Conservation (phyloP, 2,329 filamentous ascomycete genomes). For the Pseudogymnoascus pannorum region DNA sequence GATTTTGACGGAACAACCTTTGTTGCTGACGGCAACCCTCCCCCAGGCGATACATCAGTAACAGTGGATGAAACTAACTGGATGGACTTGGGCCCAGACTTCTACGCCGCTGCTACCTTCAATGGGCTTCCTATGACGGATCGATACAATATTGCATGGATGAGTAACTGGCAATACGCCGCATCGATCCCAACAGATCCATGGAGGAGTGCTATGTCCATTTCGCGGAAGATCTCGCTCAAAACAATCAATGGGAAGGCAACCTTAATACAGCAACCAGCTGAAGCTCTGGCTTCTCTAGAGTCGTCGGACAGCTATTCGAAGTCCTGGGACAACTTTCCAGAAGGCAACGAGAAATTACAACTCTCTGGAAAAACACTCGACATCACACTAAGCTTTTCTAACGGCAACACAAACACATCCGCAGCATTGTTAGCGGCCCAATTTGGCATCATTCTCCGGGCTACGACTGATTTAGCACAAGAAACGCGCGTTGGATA, state of each 20-base stretch:
- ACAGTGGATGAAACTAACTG: slow-evolving; percentile 33
- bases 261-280: neutral
- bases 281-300: neutral
- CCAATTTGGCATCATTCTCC: slow-evolving; percentile 4
- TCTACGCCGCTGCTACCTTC: neutral
- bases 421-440: no score
- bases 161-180: no score
- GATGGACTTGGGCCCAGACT: slow-evolving; percentile 41
- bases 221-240: no score
- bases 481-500: slow-evolving; percentile 9
- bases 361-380: neutral
- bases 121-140: slow-evolving; percentile 32
- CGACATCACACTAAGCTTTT: neutral
- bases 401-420: neutral
- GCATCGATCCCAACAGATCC: no score
- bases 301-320: neutral
- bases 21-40: no score
- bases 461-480: slow-evolving; percentile 7
- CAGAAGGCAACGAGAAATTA: neutral
- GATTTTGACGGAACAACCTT: no score
- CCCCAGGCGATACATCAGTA: no score
- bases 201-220: no score
- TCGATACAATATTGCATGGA: no score
- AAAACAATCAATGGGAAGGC: no score
- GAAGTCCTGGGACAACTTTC: neutral